phyloP scores from a whole-genome alignment of 73 alveolate species.

The Tetrahymena malaccensis region DNA sequence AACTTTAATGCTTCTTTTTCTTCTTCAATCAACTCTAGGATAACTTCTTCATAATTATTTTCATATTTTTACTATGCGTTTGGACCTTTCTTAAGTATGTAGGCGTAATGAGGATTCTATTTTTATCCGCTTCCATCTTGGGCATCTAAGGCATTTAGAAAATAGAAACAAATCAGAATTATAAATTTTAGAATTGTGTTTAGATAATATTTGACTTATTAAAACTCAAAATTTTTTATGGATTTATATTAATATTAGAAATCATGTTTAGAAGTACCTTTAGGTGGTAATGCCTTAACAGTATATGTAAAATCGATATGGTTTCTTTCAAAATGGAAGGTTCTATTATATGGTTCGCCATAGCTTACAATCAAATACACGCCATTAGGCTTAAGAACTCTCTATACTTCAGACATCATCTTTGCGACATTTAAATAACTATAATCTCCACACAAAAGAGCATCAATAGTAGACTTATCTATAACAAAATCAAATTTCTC shows the following conservation, averaged over 20 bases:
- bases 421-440: slow-evolving; percentile 50
- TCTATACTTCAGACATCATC: slow-evolving; percentile 51
- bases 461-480: slow-evolving; percentile 78
- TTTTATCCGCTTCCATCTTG: neutral
- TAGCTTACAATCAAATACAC: slow-evolving; percentile 65
- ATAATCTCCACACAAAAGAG: slow-evolving; percentile 11
- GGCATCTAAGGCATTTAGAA: neutral
- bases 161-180: neutral
- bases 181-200: neutral
- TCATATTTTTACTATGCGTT: neutral
- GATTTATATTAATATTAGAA: neutral
- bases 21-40: neutral
- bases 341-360: slow-evolving; percentile 80
- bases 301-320: slow-evolving; percentile 49
- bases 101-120: neutral
- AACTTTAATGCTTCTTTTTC: neutral
- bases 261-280: neutral
- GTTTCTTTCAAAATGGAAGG: slow-evolving; percentile 54
- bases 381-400: slow-evolving; percentile 71
- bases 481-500: slow-evolving; percentile 66
- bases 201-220: neutral
- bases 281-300: neutral
- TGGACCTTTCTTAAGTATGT: neutral
- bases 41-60: neutral
- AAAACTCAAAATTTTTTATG: neutral